Evolutionary conservation across 179 eudicot species (phyloP), one percentile per base, ranked within the genome.

Genomic region (Silene coronaria): DNA sequence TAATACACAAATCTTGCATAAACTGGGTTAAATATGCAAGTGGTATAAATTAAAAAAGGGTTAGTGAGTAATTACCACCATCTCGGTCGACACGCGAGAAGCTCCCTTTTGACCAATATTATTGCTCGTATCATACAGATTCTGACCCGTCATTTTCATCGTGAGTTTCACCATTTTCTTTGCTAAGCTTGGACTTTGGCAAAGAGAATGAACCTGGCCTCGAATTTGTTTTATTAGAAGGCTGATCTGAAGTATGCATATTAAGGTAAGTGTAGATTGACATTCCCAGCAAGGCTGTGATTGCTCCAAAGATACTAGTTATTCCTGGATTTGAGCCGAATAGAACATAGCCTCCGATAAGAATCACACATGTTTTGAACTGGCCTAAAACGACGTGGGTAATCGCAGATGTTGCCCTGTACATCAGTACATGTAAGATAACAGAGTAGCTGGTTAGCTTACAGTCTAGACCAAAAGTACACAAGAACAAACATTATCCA

Each of bases 381-480:
- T 93, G 98, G 51, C 98, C 98, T 2, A 93, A 95, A 67, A 93
- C 91, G 58, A 88, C 98, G 72, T 93, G 98, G 36, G 98, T 93
- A 60, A 88, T 81, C 32, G 98, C 97, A 63, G 98, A 93, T n/a
- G 98, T 91, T 75, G 94, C 97, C 91, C 98, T 93, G 90, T 51
- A 68, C 27, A 38, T 51, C 98, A 91, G 90, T 51, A 68, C 27
- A 38, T 51, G 22, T 71, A 16, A 19, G 21, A 51, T 45, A 11
- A 21, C 4, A 55, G 8, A n/a, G 4, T 4, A 72, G 16, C 0
- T 22, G 21, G 27, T 63, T 51, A 48, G 68, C 64, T 48, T 63
- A 7, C 58, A 19, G 53, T n/a, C 10, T 32, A 28, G 32, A 4
- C 32, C 7, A 6, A 1, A 63, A 23, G 13, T 62, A 22, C 4